Evolutionary conservation across 768 basidiomycete genomes (phyloP).

Genomic region (Pulveroboletus sp.): DNA sequence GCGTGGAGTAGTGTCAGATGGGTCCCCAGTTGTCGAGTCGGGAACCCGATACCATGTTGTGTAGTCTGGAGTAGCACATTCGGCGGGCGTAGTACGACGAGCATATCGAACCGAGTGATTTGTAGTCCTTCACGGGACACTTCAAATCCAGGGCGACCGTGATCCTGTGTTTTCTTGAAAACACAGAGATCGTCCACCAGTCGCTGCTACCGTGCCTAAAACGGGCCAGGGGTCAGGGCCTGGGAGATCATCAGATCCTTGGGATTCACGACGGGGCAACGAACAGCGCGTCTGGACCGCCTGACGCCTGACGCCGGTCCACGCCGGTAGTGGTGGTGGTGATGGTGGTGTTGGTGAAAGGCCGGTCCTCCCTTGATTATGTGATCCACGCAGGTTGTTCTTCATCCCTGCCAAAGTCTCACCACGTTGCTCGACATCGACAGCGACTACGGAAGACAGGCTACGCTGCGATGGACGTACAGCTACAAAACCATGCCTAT

Average conservation of each 20-base stretch:
- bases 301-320: not conserved
- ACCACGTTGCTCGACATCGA: not conserved
- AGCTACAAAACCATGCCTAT: slow-evolving; percentile 38
- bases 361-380: slow-evolving; percentile 2
- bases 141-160: not conserved
- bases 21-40: too few species aligned
- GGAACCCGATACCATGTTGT: not conserved
- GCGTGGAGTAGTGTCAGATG: too few species aligned
- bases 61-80: not conserved
- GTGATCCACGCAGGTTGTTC: slow-evolving; percentile 10
- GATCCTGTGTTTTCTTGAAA: not conserved
- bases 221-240: not conserved
- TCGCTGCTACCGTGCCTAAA: not conserved
- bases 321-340: not conserved
- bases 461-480: slow-evolving; percentile 17
- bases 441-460: not conserved
- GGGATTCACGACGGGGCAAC: not conserved
- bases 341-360: not conserved
- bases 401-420: too few species aligned
- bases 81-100: not conserved
- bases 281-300: not conserved
- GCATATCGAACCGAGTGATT: not conserved
- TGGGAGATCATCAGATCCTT: not conserved
- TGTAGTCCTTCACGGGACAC: too few species aligned
- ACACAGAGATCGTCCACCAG: not conserved